Conservation (phyloP, 1,284 basidiomycete genomes). For the Cutaneotrichosporon mucoides region DNA sequence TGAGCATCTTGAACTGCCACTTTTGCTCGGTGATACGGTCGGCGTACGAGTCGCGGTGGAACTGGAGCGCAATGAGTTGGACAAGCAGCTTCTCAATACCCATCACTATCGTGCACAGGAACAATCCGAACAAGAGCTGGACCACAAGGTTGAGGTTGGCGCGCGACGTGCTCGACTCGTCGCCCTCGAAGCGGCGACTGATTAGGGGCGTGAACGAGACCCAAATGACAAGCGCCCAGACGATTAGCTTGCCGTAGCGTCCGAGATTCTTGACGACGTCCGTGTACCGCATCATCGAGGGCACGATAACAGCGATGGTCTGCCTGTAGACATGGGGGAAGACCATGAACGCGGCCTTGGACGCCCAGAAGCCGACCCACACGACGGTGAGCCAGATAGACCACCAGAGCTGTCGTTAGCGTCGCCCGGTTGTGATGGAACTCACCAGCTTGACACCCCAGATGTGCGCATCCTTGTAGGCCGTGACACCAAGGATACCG, state of each 20-base stretch:
- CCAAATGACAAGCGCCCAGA: slow-evolving; percentile 66
- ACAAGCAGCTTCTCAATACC: slow-evolving; percentile 80
- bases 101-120: slow-evolving; percentile 67
- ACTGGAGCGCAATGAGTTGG: slow-evolving; percentile 71
- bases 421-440: slow-evolving; percentile 3
- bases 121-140: slow-evolving; percentile 62
- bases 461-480: slow-evolving; percentile 55
- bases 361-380: slow-evolving; percentile 83
- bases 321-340: slow-evolving; percentile 58
- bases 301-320: slow-evolving; percentile 68
- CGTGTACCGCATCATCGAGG: slow-evolving; percentile 65
- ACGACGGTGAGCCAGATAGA: slow-evolving; percentile 75
- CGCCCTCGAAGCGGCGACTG: slow-evolving; percentile 2
- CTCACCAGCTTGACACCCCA: slow-evolving; percentile 52
- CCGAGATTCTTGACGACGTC: slow-evolving; percentile 68
- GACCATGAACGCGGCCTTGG: slow-evolving; percentile 62
- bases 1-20: slow-evolving; percentile 67
- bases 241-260: slow-evolving; percentile 61
- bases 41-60: slow-evolving; percentile 85
- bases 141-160: slow-evolving; percentile 29
- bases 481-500: slow-evolving; percentile 65
- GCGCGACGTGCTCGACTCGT: slow-evolving; percentile 17
- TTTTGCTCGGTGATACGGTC: slow-evolving; percentile 83
- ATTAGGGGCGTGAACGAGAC: slow-evolving; percentile 67
- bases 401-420: slow-evolving; percentile 62